Evolutionary conservation across 129 eudicot genomes (phyloP).

Genomic region (Silybum marianum): DNA sequence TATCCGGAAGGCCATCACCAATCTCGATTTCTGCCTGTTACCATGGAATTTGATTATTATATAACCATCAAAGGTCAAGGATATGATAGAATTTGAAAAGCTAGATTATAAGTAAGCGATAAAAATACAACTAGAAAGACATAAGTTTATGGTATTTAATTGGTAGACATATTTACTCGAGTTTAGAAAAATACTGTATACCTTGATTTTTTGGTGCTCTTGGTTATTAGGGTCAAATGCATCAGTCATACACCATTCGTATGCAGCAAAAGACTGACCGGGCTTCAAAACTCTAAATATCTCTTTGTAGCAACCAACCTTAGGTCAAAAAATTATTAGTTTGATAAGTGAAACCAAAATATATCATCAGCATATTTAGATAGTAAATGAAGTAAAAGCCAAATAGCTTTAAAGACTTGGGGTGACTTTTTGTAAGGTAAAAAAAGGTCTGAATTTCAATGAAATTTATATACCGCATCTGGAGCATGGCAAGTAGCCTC

Average conservation of each 20-base stretch:
- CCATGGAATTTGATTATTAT: constrained; percentile 7
- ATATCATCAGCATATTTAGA: neutral
- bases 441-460: neutral
- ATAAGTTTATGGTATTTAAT: neutral
- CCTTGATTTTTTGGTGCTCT: constrained; percentile 92
- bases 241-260: constrained; percentile 99
- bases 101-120: neutral
- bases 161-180: neutral
- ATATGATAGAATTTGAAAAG: neutral
- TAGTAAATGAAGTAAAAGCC: neutral
- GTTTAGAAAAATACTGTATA: constrained; percentile 22
- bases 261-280: constrained; percentile 94
- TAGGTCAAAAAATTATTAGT: neutral
- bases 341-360: neutral
- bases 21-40: constrained; percentile 88
- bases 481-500: constrained; percentile 98
- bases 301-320: constrained; percentile 95
- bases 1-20: constrained; percentile 94
- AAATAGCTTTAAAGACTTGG: neutral
- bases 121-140: neutral
- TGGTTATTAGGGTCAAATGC: constrained; percentile 77
- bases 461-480: constrained; percentile 60
- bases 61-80: neutral
- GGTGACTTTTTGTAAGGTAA: neutral
- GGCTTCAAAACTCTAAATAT: constrained; percentile 89